Base-by-base conservation (phyloP, 2,329 filamentous ascomycete genomes). In the Sporothrix inflata region DNA sequence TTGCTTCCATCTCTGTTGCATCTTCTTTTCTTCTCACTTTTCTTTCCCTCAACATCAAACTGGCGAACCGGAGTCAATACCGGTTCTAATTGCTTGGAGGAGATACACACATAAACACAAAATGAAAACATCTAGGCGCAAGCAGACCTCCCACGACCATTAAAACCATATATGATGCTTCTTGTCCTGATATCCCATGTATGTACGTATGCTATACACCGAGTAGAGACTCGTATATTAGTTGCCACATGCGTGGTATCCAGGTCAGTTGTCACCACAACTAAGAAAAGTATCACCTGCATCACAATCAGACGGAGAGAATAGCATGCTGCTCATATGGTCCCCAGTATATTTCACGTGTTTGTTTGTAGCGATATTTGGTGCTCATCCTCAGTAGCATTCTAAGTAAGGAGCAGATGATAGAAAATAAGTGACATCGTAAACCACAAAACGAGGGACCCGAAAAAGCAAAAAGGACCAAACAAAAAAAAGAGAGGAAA, bases 311-410 rank as follows among this genome's bases (percentile, higher is more conserved):
- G 3, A 2, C 30, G 3, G 3, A 38, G 4, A n/a, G 1, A 1
- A 30, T 16, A 47, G 42, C 3, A 47, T 3, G 19, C 14, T 47
- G 4, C 6, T 3, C 12, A 16, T 16, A 1, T 16, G 14, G 3
- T 45, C 16, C n/a, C n/a, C 6, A 16, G 47, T 9, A 6, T 21
- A 55, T n/a, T 42, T 47, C 42, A 66, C 27, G 24, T 27, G 4
- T n/a, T 8, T 11, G 8, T n/a, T 7, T 3, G 7, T 4, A 49
- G 9, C 0, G 27, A 60, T 4, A 60, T 6, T 49, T 38, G 45
- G 30, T 38, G 65, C 65, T 38, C 65, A 68, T 53, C 65, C 47
- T 51, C 47, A 34, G 27, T 68, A 53, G 27, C 65, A 68, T 68
- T 68, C 65, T 68, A 68, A 53, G 65, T 40, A 68, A 40, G 30